Base-by-base conservation (phyloP, 192 early-diverging fungal genomes). In the Backusella luteola region DNA sequence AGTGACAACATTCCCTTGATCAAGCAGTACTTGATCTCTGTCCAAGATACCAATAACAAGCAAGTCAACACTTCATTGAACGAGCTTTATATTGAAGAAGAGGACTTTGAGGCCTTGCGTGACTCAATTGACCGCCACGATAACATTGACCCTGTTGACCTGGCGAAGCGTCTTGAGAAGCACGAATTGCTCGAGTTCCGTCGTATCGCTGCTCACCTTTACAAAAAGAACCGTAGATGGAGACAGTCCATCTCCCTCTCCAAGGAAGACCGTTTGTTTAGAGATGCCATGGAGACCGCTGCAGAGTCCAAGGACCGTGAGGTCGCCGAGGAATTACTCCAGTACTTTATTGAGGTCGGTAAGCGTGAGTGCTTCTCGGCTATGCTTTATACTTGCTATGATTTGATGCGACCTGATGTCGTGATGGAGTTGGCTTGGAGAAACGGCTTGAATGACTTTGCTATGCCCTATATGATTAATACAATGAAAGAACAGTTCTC, bases 281-380 rank as follows among this genome's bases (percentile, higher is more conserved):
- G 98, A 88, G 98, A 99, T 78, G 97, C 97, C 1, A 99, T 99
- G 95, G 96, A 97, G 73, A 98, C 98, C 6, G 98, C 96, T 8
- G 93, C 94, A n/a, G 92, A 93, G 73, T 97, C 96, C 17, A 89
- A 88, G 44, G 94, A 91, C 76, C 87, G 91, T 17, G 94, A 97
- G 67, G 91, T 96, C 23, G 96, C 94, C 56, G 96, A 99, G 80
- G 97, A 99, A 77, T 84, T 99, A 71, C 84, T 99, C 71, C 92
- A 93, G 78, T 99, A 93, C 90, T 99, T 99, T 89, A 93, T 98
- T 38, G 95, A 95, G 78, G 89, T 90, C 23, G 93, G 93, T 66
- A 92, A 96, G 74, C 92, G 95, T 69, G 96, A 97, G 73, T 97
- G 95, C 83, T 99, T 98, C 80, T 93, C 98, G 5, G 95, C 97